Evolutionary conservation across 129 eudicot species (phyloP), one percentile per base, ranked within the genome.

Genomic region (Calendula officinalis): DNA sequence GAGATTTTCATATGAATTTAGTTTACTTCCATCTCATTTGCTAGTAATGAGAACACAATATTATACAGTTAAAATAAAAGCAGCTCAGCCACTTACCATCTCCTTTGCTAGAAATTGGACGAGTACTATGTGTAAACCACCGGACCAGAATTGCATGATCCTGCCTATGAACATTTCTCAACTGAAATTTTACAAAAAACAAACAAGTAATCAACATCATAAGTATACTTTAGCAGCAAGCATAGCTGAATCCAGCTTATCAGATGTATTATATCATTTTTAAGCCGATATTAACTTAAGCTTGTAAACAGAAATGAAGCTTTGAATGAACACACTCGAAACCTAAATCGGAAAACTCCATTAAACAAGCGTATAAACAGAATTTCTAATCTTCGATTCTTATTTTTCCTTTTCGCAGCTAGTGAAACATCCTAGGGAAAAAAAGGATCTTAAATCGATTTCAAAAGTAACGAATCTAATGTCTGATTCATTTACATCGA

Each of bases 61-160:
- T 22, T 22, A 22, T 22, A 8, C 36, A 56, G 36, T 55, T 68
- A 15, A 8, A 45, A 43, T 44, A 56, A 30, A 64, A 45, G 56
- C 52, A 45, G 53, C n/a, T 34, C 36, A 39, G 41, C 38, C 33
- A 79, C 87, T 79, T 75, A 83, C 95, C 78, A 69, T 86, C 77
- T 68, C 74, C 77, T 42, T 37, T 80, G 47, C 74, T 77, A 41
- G 64, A 46, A 9, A 72, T 33, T 48, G 80, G 70, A 54, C 72
- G 65, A 37, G 81, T 56, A 69, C 70, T 39, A 37, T 62, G 81
- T 15, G 80, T 35, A 86, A 87, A 77, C 75, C 85, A 83, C 52
- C 90, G 85, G 16, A 67, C 80, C 74, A 82, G 27, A 68, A 63
- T 34, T 8, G 75, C 83, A 67, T 70, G 80, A 68, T 80, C 90